phyloP scores from a whole-genome alignment of 352 stramenopile genomes.

The Globisporangium paddicum region DNA sequence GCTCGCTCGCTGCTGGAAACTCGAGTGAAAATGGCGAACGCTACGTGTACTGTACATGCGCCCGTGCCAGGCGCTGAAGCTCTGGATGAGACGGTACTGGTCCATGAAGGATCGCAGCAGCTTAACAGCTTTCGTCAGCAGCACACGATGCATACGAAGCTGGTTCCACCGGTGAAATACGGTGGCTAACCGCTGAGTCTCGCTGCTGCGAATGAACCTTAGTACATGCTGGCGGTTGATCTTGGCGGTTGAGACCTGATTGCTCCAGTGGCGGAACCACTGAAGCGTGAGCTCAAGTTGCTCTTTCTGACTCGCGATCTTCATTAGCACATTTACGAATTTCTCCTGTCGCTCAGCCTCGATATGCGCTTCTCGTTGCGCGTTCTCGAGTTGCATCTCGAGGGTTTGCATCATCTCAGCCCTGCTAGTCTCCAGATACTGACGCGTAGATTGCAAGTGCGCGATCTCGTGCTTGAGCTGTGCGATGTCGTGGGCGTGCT shows the following conservation, averaged over 20 bases:
- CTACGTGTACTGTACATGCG: conserved; percentile 8
- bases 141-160: neutral
- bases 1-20: neutral
- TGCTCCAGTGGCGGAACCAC: conserved; percentile 1
- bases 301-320: neutral
- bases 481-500: neutral
- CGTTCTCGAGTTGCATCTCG: neutral
- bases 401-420: neutral
- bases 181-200: neutral
- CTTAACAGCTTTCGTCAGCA: neutral
- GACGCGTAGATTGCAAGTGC: neutral
- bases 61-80: conserved; percentile 20
- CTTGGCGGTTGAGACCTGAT: neutral
- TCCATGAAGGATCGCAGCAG: neutral
- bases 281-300: neutral
- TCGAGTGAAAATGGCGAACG: conserved; percentile 18
- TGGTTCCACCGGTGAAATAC: neutral
- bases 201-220: neutral
- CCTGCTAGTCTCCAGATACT: neutral
- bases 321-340: neutral
- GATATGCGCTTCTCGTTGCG: neutral
- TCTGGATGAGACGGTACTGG: conserved; percentile 11
- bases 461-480: conserved; percentile 5
- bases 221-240: neutral
- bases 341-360: neutral